Conservation (phyloP, 2,329 filamentous ascomycete genomes). For the Fusarium sublunatum region DNA sequence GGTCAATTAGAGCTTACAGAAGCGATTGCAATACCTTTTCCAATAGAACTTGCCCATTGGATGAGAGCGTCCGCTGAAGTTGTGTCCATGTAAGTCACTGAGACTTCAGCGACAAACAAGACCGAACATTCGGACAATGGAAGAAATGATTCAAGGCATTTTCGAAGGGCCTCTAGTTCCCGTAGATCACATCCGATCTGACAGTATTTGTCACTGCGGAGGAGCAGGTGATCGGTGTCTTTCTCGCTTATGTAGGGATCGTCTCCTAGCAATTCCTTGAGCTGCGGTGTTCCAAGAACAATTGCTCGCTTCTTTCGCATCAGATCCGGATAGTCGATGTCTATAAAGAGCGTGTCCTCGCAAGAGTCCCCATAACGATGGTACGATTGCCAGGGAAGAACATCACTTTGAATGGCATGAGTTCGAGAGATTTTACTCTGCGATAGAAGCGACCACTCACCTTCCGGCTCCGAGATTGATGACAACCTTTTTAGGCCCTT, state of each 20-base stretch:
- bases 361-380: conserved; percentile 71
- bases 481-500: conserved; percentile 73
- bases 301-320: conserved; percentile 78
- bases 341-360: conserved; percentile 74
- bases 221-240: conserved; percentile 61
- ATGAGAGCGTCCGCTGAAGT: conserved; percentile 79
- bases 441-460: conserved; percentile 63
- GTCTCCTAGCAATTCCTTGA: conserved; percentile 56
- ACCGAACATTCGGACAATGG: conserved; percentile 70
- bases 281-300: conserved; percentile 71
- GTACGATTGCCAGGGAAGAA: conserved; percentile 86
- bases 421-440: background rate
- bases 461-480: conserved; percentile 91
- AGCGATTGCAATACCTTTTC: conserved; percentile 67
- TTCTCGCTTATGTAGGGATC: conserved; percentile 50
- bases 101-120: conserved; percentile 89
- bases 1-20: background rate
- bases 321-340: conserved; percentile 86
- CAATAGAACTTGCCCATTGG: conserved; percentile 78
- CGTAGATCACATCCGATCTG: conserved; percentile 86
- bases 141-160: conserved; percentile 68
- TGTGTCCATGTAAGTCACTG: conserved; percentile 88
- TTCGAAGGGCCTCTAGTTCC: conserved; percentile 70
- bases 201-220: conserved; percentile 76
- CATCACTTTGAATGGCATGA: conserved; percentile 71